Percentiles rank a stretch among this genome's conserved stretches.
These are phyloP conservation scores for Cinnamomum micranthum DNA, from an alignment of 164 flowering plant genomes.

Conservation along the genomic window DNA sequence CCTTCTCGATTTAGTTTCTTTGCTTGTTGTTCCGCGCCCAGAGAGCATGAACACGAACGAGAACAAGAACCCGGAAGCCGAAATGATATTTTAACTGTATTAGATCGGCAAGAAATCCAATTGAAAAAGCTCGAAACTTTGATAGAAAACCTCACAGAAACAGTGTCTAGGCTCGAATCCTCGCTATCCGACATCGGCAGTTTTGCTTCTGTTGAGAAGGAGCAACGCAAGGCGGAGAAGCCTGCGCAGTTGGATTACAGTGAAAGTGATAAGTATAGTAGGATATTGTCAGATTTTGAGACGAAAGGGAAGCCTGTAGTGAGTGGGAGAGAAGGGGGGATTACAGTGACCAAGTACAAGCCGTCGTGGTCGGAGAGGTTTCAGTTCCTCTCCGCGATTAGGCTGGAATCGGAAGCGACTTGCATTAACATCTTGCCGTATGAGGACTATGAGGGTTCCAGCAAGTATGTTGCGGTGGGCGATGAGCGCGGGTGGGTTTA, in stretches of 20 bases:
- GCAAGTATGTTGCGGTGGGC: constrained; percentile 87
- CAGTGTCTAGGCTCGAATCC: constrained; percentile 57
- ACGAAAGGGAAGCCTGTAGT: constrained; percentile 9
- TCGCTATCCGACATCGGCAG: constrained; percentile 24
- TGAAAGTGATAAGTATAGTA: constrained; percentile 5
- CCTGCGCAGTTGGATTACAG: constrained; percentile 5
- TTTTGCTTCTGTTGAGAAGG: constrained; percentile 11
- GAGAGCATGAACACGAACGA: constrained; percentile 4
- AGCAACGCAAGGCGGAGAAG: constrained; percentile 9
- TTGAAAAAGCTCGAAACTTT: constrained; percentile 59
- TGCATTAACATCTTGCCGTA: constrained; percentile 69
- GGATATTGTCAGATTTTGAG: neutral
- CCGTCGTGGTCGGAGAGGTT: constrained; percentile 91
- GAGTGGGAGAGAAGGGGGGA: constrained; percentile 25
- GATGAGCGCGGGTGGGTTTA: constrained; percentile 75
- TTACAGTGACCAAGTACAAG: constrained; percentile 69
- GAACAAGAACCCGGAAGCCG: constrained; percentile 9
- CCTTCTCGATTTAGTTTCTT: constrained; percentile 7
- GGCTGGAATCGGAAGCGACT: constrained; percentile 65
- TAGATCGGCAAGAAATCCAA: constrained; percentile 40
- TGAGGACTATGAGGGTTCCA: constrained; percentile 70
- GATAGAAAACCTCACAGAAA: constrained; percentile 54
- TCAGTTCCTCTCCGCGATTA: constrained; percentile 83
- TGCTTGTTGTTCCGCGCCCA: constrained; percentile 15
- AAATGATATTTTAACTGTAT: constrained; percentile 3